These are phyloP conservation scores for Calonectria fujianensis DNA, from an alignment of 2,329 filamentous ascomycete genomes.

Conservation along the genomic window DNA sequence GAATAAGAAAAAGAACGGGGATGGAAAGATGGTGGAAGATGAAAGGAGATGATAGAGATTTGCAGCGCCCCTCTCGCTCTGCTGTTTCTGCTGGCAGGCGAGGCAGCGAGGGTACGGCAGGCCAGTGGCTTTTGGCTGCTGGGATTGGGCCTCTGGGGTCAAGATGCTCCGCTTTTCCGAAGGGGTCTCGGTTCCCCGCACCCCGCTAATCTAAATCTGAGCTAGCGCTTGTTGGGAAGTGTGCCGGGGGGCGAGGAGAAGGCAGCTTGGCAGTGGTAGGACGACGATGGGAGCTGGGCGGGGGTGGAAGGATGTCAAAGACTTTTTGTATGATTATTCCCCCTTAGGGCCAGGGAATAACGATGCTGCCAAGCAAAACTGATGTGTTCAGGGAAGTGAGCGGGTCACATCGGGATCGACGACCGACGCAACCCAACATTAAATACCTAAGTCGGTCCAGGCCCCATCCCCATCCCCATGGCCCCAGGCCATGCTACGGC, in stretches of 20 bases:
- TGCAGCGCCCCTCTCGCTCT: conserved; percentile 44
- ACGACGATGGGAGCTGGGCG: neutral
- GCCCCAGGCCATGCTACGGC: neutral
- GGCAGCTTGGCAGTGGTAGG: conserved; percentile 26
- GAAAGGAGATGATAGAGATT: conserved; percentile 51
- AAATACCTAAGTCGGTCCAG: conserved; percentile 25
- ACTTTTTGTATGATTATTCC: conserved; percentile 15
- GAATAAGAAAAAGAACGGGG: conserved; percentile 40
- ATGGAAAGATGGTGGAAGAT: conserved; percentile 41
- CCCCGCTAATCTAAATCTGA: conserved; percentile 49
- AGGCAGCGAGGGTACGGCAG: conserved; percentile 35
- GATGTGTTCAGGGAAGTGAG: conserved; percentile 21
- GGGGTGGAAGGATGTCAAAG: conserved; percentile 11
- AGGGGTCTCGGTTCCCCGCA: conserved; percentile 54
- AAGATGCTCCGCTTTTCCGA: conserved; percentile 55
- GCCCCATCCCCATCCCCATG: conserved; percentile 13
- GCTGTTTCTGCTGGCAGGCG: conserved; percentile 34
- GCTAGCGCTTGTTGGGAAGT: conserved; percentile 44
- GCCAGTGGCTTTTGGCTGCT: conserved; percentile 16
- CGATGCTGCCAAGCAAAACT: conserved; percentile 16
- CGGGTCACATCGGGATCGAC: conserved; percentile 28
- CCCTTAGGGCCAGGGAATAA: neutral
- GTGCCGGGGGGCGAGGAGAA: conserved; percentile 29
- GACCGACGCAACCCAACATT: conserved; percentile 28
- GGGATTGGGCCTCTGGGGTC: conserved; percentile 42